These are phyloP conservation scores for Pseudodiploospora longispora DNA, from an alignment of 2,329 filamentous ascomycete species.

Conservation along the genomic window DNA sequence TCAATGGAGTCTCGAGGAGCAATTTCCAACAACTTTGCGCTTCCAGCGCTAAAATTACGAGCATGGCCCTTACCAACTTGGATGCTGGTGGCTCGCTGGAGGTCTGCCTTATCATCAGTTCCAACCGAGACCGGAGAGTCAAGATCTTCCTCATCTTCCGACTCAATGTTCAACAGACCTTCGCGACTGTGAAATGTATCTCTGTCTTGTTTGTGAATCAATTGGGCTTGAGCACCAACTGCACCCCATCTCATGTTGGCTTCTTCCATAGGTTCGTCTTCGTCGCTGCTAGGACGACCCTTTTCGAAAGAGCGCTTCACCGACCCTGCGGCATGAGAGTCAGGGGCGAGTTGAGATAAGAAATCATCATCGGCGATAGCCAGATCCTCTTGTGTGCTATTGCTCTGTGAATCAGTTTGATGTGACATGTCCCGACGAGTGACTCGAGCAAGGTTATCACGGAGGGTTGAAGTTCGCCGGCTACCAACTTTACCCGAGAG, in stretches of 20 bases:
- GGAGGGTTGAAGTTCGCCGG: conserved; percentile 38
- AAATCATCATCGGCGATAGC: conserved; percentile 63
- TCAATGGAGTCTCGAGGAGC: conserved; percentile 46
- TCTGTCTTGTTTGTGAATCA: conserved; percentile 44
- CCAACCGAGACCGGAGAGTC: conserved; percentile 15
- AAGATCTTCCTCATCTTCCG: conserved; percentile 23
- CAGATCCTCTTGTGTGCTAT: conserved; percentile 55
- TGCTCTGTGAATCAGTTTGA: conserved; percentile 33
- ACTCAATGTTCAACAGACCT: conserved; percentile 38
- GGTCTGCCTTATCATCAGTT: conserved; percentile 28
- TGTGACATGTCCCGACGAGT: conserved; percentile 20
- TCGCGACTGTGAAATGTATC: conserved; percentile 44
- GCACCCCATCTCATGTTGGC: conserved; percentile 45
- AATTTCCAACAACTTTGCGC: conserved; percentile 65
- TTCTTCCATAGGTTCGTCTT: conserved; percentile 38
- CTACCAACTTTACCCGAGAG: conserved; percentile 65
- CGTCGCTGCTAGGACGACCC: conserved; percentile 50
- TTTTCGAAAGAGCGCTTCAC: conserved; percentile 37
- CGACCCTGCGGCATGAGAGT: conserved; percentile 16
- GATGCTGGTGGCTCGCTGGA: conserved; percentile 63
- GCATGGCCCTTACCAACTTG: conserved; percentile 57
- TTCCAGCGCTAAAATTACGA: conserved; percentile 69
- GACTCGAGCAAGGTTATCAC: conserved; percentile 28
- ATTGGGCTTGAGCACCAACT: conserved; percentile 36
- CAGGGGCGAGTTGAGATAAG: conserved; percentile 41